Evolutionary conservation across 306 rosid genomes (phyloP).

Genomic region (Hippophae rhamnoides): DNA sequence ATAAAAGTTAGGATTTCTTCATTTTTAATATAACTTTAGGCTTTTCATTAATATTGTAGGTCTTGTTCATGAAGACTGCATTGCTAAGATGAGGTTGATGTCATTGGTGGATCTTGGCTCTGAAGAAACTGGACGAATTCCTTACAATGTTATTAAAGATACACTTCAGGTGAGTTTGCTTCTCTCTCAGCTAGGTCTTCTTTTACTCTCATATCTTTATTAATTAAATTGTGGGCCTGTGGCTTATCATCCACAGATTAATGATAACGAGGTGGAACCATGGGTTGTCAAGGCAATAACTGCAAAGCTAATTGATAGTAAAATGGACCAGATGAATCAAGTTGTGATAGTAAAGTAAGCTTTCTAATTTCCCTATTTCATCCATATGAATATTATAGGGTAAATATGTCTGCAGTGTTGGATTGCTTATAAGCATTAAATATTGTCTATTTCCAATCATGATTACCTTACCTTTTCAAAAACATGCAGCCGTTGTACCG

Average conservation of each 20-base stretch:
- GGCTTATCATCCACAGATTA: slow-evolving; percentile 38
- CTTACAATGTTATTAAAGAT: slow-evolving; percentile 57
- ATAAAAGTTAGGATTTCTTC: slow-evolving; percentile 4
- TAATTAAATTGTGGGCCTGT: background rate
- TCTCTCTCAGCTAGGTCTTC: slow-evolving; percentile 4
- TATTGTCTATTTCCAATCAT: background rate
- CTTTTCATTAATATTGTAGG: slow-evolving; percentile 32
- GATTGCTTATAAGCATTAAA: background rate
- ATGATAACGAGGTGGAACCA: slow-evolving; percentile 67
- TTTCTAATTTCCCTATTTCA: background rate
- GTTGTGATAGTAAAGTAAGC: slow-evolving; percentile 67
- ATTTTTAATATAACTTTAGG: background rate
- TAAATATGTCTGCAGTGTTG: background rate
- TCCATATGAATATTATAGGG: background rate
- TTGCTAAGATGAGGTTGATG: slow-evolving; percentile 70
- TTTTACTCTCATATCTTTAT: slow-evolving; percentile 7
- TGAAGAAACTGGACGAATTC: slow-evolving; percentile 55
- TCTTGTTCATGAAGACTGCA: slow-evolving; percentile 80
- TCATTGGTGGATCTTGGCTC: slow-evolving; percentile 84
- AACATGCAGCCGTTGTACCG: slow-evolving; percentile 57
- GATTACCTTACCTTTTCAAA: slow-evolving; percentile 1
- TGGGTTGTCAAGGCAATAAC: slow-evolving; percentile 90
- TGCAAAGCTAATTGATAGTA: slow-evolving; percentile 73
- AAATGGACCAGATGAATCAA: slow-evolving; percentile 95
- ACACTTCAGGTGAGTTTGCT: slow-evolving; percentile 52